These are phyloP conservation scores for Apiospora arundinis DNA, from an alignment of 2,329 filamentous ascomycete species.

Conservation along the genomic window DNA sequence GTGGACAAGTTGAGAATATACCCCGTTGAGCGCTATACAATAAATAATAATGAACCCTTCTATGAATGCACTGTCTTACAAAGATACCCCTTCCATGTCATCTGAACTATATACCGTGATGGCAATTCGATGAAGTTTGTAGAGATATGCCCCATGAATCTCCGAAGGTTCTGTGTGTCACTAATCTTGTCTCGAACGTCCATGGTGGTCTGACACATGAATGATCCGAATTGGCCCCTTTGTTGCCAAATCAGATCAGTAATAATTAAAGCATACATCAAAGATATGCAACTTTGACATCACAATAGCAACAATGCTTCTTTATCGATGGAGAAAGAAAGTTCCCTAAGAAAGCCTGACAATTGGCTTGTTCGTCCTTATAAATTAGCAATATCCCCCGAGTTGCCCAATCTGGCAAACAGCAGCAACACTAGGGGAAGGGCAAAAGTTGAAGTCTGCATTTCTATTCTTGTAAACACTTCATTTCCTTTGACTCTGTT, in stretches of 20 bases:
- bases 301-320: not conserved
- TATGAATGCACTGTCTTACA: not conserved
- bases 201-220: no score
- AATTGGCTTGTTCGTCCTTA: not conserved
- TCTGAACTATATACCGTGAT: no score
- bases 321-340: not conserved
- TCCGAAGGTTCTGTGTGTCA: not conserved
- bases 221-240: not conserved
- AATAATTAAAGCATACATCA: not conserved
- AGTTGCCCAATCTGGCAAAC: no score
- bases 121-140: no score
- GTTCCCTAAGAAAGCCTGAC: not conserved
- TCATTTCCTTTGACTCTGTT: no score
- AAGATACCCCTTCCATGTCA: no score
- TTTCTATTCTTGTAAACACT: no score
- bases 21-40: slow-evolving; percentile 1
- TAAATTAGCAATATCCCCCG: not conserved
- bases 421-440: not conserved
- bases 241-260: not conserved
- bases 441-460: not conserved
- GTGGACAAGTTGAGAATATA: slow-evolving; percentile 8
- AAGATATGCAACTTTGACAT: not conserved
- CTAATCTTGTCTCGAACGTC: no score
- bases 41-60: not conserved
- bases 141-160: no score